A percentile compares a stretch with the other conserved stretches of the same genome.
Conservation (phyloP, 2,329 filamentous ascomycete species). For the Pseudocercospora musae region DNA sequence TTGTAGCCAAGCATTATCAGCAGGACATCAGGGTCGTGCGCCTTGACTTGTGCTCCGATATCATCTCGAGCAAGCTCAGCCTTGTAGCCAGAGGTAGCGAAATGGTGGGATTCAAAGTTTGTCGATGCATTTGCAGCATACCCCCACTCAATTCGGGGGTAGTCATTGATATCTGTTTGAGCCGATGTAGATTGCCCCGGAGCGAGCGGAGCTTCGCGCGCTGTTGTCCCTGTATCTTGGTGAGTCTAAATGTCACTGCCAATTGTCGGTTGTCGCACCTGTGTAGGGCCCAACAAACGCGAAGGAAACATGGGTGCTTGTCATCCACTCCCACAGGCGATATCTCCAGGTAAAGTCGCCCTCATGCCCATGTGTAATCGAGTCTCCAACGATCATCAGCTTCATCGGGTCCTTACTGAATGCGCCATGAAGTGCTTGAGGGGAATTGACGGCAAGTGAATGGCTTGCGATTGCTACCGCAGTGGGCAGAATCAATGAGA, state of each 20-base stretch:
- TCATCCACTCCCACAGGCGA: slow-evolving; percentile 43
- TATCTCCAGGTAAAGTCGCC: slow-evolving; percentile 46
- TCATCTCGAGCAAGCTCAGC: slow-evolving; percentile 31
- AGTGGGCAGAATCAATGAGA: not conserved
- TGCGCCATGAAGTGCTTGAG: not conserved
- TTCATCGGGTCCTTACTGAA: not conserved
- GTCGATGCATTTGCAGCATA: slow-evolving; percentile 33
- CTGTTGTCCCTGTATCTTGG: not conserved
- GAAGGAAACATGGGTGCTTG: slow-evolving; percentile 27
- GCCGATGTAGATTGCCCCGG: slow-evolving; percentile 9
- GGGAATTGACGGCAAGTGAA: not conserved
- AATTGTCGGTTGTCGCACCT: slow-evolving; percentile 28
- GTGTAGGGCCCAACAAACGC: slow-evolving; percentile 37
- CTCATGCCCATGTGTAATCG: slow-evolving; percentile 31
- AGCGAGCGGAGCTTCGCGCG: not conserved
- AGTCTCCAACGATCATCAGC: slow-evolving; percentile 27
- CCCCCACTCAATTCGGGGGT: slow-evolving; percentile 25
- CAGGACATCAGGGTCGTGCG: slow-evolving; percentile 33
- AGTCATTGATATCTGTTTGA: not conserved
- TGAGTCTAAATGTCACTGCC: not conserved
- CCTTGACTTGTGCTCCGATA: slow-evolving; percentile 30
- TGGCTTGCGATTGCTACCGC: not conserved
- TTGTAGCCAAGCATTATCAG: slow-evolving; percentile 27
- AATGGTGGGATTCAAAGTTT: slow-evolving; percentile 24
- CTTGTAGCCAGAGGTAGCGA: slow-evolving; percentile 31